phyloP scores from a whole-genome alignment of 2,329 filamentous ascomycete genomes.

The Cladophialophora bantiana region DNA sequence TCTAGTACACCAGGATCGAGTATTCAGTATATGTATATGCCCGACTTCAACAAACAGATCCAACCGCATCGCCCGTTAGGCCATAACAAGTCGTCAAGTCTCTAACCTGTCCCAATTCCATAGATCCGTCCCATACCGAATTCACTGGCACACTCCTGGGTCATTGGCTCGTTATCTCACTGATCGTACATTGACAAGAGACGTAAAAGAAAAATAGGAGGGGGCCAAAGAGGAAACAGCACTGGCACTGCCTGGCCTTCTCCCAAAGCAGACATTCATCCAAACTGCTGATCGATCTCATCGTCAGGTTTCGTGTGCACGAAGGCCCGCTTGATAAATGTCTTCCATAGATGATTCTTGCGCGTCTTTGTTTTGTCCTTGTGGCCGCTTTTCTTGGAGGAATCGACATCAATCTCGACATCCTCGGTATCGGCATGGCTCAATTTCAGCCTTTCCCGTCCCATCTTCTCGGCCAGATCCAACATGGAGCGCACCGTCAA shows the following conservation, averaged over 20 bases:
- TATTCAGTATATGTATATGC: neutral
- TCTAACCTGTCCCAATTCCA: neutral
- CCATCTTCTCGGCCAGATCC: slow-evolving; percentile 71
- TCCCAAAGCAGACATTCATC: slow-evolving; percentile 16
- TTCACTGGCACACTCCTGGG: neutral
- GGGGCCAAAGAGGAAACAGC: neutral
- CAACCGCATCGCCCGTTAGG: neutral
- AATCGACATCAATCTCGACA: slow-evolving; percentile 9
- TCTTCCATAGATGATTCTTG: slow-evolving; percentile 40
- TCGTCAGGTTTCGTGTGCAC: slow-evolving; percentile 40
- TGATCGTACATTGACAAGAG: neutral
- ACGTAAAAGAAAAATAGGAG: neutral
- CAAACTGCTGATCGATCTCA: slow-evolving; percentile 41
- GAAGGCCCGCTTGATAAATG: slow-evolving; percentile 40
- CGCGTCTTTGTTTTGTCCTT: slow-evolving; percentile 47
- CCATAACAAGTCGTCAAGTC: neutral
- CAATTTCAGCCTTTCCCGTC: slow-evolving; percentile 16
- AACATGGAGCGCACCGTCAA: slow-evolving; percentile 84
- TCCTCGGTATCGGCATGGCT: slow-evolving; percentile 15
- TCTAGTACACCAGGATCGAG: neutral
- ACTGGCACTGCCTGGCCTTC: neutral
- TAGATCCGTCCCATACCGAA: neutral
- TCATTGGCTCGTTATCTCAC: neutral
- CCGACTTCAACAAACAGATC: neutral
- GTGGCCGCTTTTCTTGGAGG: slow-evolving; percentile 32